phyloP scores from a whole-genome alignment of 2,329 filamentous ascomycete genomes.

The Chaetomium globosum region DNA sequence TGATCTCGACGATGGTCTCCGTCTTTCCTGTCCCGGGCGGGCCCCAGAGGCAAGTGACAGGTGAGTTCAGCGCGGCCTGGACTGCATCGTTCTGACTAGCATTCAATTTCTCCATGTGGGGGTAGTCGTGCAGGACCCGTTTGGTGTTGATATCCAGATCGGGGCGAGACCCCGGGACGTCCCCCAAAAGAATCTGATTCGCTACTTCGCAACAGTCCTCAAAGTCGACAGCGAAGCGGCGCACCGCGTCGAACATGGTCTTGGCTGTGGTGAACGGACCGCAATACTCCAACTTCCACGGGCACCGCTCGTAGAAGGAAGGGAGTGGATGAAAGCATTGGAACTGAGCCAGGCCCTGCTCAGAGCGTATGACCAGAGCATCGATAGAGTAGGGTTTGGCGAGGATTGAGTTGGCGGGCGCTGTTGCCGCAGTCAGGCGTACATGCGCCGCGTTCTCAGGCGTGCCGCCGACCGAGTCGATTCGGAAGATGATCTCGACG shows the following conservation, averaged over 20 bases:
- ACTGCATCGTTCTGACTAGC: slow-evolving; percentile 43
- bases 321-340: slow-evolving; percentile 47
- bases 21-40: slow-evolving; percentile 52
- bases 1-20: slow-evolving; percentile 46
- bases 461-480: slow-evolving; percentile 21
- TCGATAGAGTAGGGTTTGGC: slow-evolving; percentile 43
- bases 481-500: slow-evolving; percentile 30
- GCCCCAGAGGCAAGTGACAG: slow-evolving; percentile 48
- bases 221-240: slow-evolving; percentile 38
- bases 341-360: slow-evolving; percentile 41
- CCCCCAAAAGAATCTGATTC: slow-evolving; percentile 20
- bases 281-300: slow-evolving; percentile 45
- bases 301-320: slow-evolving; percentile 42
- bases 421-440: slow-evolving; percentile 41
- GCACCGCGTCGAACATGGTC: slow-evolving; percentile 46
- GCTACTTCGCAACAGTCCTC: slow-evolving; percentile 43
- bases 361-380: slow-evolving; percentile 42
- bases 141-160: not conserved
- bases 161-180: not conserved
- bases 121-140: slow-evolving; percentile 3
- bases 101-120: slow-evolving; percentile 1
- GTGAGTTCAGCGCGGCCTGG: slow-evolving; percentile 36
- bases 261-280: slow-evolving; percentile 47
- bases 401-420: slow-evolving; percentile 41
- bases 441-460: slow-evolving; percentile 42